These are phyloP conservation scores for Populus simonii DNA, from an alignment of 345 rosid species.

Conservation along the genomic window DNA sequence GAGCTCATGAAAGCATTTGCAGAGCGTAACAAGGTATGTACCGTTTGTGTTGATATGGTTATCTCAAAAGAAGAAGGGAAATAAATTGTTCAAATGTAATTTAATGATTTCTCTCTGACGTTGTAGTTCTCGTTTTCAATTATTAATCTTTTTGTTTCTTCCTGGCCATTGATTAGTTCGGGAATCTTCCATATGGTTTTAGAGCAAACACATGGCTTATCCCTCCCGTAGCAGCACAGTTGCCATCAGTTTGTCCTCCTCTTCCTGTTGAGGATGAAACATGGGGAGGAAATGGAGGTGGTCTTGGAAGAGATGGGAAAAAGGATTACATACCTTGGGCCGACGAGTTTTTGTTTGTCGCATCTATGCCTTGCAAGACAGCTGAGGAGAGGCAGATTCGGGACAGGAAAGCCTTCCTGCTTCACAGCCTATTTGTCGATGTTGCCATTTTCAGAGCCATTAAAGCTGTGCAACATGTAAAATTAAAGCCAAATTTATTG, in stretches of 20 bases:
- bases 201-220: constrained; percentile 98
- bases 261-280: constrained; percentile 82
- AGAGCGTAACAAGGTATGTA: constrained; percentile 84
- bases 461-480: constrained; percentile 62
- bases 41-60: background rate
- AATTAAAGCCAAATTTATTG: constrained; percentile 35
- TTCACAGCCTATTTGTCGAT: constrained; percentile 91
- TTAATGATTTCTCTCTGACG: background rate
- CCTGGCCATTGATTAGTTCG: constrained; percentile 54
- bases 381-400: constrained; percentile 89
- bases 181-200: constrained; percentile 96
- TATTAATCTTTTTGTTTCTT: constrained; percentile 2
- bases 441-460: constrained; percentile 81
- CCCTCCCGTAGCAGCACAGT: constrained; percentile 75
- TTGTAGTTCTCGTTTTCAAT: background rate
- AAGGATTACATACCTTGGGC: constrained; percentile 20
- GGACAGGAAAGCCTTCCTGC: constrained; percentile 93
- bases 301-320: constrained; percentile 40
- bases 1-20: constrained; percentile 86
- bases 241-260: constrained; percentile 63
- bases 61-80: background rate
- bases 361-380: constrained; percentile 89
- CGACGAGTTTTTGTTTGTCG: constrained; percentile 61
- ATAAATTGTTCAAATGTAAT: constrained; percentile 2
- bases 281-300: constrained; percentile 97